Percentiles rank a stretch among this genome's conserved stretches.
Conservation (phyloP, 2,329 filamentous ascomycete species). For the Neofusicoccum umdonicola region DNA sequence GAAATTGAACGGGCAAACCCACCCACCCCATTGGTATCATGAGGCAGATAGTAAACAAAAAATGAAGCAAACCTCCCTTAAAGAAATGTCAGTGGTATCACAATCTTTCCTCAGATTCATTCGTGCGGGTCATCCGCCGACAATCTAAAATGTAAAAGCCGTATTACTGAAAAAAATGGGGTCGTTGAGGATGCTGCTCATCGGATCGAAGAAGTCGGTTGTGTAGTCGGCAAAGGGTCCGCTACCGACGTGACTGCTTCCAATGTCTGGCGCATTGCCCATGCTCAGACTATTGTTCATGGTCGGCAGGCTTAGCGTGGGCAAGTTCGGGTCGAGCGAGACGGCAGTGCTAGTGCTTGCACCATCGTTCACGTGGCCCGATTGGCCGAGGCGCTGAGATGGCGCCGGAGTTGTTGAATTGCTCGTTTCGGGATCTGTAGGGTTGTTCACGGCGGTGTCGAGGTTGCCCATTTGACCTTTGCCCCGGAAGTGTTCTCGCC, state of each 20-base stretch:
- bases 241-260: not conserved
- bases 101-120: not conserved
- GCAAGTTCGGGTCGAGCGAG: constrained; percentile 15
- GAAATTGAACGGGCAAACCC: not conserved
- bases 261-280: constrained; percentile 5
- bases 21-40: not conserved
- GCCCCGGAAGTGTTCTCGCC: constrained; percentile 60
- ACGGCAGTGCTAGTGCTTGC: constrained; percentile 1
- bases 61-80: not conserved
- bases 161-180: constrained; percentile 17
- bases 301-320: constrained; percentile 14
- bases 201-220: constrained; percentile 18
- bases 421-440: constrained; percentile 76
- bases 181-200: constrained; percentile 18
- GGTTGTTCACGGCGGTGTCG: constrained; percentile 71
- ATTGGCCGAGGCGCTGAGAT: not conserved
- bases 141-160: constrained; percentile 4
- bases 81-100: constrained; percentile 1
- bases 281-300: constrained; percentile 16
- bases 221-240: constrained; percentile 16
- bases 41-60: not conserved
- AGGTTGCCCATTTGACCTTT: constrained; percentile 47
- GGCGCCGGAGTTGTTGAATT: constrained; percentile 62
- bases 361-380: not conserved
- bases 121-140: not conserved